Base-by-base conservation (phyloP, 1,139 yeast genomes). In the Saccharomycopsis phalli region DNA sequence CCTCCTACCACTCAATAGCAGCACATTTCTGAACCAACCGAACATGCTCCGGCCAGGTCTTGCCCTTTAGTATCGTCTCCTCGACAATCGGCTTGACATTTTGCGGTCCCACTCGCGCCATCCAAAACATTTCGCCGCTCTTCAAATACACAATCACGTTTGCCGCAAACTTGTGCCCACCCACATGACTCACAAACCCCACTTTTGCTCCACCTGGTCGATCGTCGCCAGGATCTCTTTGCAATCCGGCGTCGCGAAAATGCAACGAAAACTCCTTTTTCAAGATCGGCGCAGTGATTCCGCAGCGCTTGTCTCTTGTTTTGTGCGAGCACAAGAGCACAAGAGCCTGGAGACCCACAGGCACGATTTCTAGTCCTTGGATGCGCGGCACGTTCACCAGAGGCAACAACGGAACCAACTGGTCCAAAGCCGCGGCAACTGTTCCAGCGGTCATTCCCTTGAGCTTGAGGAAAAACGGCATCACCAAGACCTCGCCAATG, bases 121-220 rank as follows among this genome's bases (percentile, higher is more conserved):
- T 64, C 96, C 97, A 87, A 27, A 87, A 72, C 46, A 80, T 75
- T 51, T 82, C 80, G 11, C 94, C 94, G 3, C 79, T 63, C 49
- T 71, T 75, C 47, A 77, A 61, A 54, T 84, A 87, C 21, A 88
- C 71, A 41, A 86, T 68, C 2, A 84, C 82, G 59, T 91, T 91
- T 2, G 97, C 96, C 1, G 91, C 83, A 58, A 66, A 91, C 55
- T 91, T 91, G 60, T 91, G 98, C 2, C 97, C 97, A 3, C 98
- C 98, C 23, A 91, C 81, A 58, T 91, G 98, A 54, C 83, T 86
- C 18, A 82, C 69, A 52, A 60, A 86, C 2, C 70, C 65, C 3
- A 87, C 84, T 10, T 65, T 62, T 2, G 81, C 82, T 2, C 97
- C 97, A 29, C 69, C 77, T 0, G 84, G 76, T 39, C 88, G 67